Evolutionary conservation across 2,329 filamentous ascomycete species (phyloP), one percentile per base, ranked within the genome.

Genomic region (Alternaria alternata): DNA sequence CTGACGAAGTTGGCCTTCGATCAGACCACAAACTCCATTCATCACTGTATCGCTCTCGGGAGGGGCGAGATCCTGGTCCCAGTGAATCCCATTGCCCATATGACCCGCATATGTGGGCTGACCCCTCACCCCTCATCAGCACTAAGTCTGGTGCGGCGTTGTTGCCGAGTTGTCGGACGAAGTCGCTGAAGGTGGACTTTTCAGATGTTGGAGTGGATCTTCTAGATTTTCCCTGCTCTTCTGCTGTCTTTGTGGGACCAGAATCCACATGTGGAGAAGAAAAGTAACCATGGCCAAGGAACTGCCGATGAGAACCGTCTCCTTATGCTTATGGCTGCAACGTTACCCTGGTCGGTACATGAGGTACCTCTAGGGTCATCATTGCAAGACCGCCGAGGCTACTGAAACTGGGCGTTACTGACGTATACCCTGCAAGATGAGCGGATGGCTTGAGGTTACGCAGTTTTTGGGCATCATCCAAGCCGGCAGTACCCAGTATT

Each of bases 401-500:
- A 28, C 30, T 42, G 32, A 16, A 22, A 16, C 46, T 9, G 28
- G 26, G 30, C 49, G 34, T 51, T n/a, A 51, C 24, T 44, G n/a
- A 51, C 49, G 38, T 51, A 51, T 44, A 24, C 24, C n/a, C 46
- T 54, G 57, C 48, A 59, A 54, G 46, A 48, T 55, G 57, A 55
- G 53, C 60, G 60, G 57, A 60, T 59, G 59, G 62, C 57, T 67
- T 67, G 47, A 62, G 54, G n/a, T 44, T 36, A 55, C 44, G 43
- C 42, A 54, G 39, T 20, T 47, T 59, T 66, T 61, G 65, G 61
- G 63, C 64, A 68, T 51, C 62, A 63, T 59, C 53, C 43, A 54
- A 55, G 52, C 60, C 57, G 54, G 54, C 43, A 48, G 47, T 53
- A 32, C 41, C 56, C 53, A 51, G 57, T 55, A 67, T 70, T 67